Conservation (phyloP, 345 rosid genomes). For the Gossypium sturtianum region DNA sequence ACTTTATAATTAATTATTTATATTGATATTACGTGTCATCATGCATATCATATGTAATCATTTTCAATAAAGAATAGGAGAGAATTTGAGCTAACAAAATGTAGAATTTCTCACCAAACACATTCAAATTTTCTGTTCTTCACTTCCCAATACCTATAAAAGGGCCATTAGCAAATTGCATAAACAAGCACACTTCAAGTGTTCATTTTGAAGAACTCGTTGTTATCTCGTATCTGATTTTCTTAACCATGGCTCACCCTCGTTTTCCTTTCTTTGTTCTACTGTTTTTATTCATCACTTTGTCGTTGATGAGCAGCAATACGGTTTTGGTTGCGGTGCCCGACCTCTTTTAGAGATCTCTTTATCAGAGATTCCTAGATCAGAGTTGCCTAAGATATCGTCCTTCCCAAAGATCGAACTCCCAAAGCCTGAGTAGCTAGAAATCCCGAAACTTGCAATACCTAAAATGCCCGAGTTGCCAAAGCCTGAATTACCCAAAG, state of each 20-base stretch:
- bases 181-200: neutral
- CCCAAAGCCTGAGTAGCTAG: neutral
- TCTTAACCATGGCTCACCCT: neutral
- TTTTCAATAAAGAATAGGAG: neutral
- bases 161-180: neutral
- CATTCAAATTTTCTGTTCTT: neutral
- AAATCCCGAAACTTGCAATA: neutral
- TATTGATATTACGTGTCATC: neutral
- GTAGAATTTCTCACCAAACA: neutral
- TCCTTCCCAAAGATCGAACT: neutral
- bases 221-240: neutral
- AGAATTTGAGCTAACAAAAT: constrained; percentile 9
- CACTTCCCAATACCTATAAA: neutral
- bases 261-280: neutral
- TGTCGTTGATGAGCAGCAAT: neutral
- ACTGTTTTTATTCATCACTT: neutral
- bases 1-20: neutral
- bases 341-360: neutral
- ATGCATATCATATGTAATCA: neutral
- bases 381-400: neutral
- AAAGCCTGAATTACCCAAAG: too few relatives aligned
- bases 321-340: neutral
- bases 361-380: constrained; percentile 3
- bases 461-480: neutral
- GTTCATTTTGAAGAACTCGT: neutral